A percentile compares a stretch with the other conserved stretches of the same genome.
Evolutionary conservation across 2,329 filamentous ascomycete species (phyloP).

Genomic region (Thielaviopsis musarum): DNA sequence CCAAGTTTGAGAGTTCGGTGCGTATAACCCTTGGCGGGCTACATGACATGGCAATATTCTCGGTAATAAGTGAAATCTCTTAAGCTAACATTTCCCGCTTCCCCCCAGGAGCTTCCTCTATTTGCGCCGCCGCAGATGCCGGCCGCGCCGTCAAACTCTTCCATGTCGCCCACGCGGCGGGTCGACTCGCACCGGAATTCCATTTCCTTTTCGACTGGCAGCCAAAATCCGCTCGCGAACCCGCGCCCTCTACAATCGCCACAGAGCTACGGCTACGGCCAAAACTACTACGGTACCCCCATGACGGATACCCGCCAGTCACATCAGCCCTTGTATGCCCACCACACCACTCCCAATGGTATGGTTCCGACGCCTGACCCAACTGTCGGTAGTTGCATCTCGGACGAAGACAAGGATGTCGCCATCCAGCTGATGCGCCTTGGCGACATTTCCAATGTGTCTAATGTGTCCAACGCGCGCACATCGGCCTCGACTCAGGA

Average conservation of each 20-base stretch:
- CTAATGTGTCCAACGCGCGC: constrained; percentile 81
- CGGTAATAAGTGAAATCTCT: constrained; percentile 1
- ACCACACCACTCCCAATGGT: constrained; percentile 17
- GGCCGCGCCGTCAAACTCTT: constrained; percentile 90
- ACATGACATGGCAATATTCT: too few relatives aligned
- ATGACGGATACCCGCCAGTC: constrained; percentile 42
- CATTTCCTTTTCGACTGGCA: constrained; percentile 58
- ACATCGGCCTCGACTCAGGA: constrained; percentile 88
- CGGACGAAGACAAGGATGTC: constrained; percentile 84
- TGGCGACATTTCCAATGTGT: constrained; percentile 53
- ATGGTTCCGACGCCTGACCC: constrained; percentile 86
- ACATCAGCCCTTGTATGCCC: constrained; percentile 28
- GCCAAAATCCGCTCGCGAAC: constrained; percentile 66
- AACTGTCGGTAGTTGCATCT: constrained; percentile 93
- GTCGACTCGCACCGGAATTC: constrained; percentile 53
- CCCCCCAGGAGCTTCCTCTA: constrained; percentile 68
- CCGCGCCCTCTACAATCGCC: constrained; percentile 68
- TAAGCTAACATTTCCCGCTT: constrained; percentile 18
- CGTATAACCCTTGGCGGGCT: constrained; percentile 23
- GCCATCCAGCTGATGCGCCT: constrained; percentile 93
- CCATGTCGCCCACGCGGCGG: constrained; percentile 78
- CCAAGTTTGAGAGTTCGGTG: constrained; percentile 95
- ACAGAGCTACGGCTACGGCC: constrained; percentile 47
- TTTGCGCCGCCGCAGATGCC: constrained; percentile 92
- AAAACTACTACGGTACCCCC: constrained; percentile 24